These are phyloP conservation scores for Blastobotrys arbuscula DNA, from an alignment of 1,139 yeast genomes.

Conservation along the genomic window DNA sequence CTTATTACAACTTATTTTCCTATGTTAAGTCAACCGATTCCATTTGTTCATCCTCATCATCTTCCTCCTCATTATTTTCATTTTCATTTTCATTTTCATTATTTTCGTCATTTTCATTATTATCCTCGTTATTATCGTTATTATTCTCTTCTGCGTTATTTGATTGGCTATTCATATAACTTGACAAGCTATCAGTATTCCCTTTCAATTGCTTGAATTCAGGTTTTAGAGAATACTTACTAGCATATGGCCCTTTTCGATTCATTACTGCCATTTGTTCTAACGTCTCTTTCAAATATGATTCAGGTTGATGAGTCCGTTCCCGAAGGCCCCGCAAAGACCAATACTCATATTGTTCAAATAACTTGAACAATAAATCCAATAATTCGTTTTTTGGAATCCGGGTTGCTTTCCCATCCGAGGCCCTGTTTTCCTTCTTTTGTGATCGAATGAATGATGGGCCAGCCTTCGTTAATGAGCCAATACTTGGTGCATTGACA, in stretches of 20 bases:
- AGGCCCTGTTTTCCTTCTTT: conserved; percentile 39
- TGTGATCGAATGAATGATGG: conserved; percentile 32
- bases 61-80: conserved; percentile 29
- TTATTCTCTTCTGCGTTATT: conserved; percentile 18
- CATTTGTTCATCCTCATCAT: conserved; percentile 31
- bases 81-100: conserved; percentile 21
- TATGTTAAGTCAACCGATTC: conserved; percentile 24
- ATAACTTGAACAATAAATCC: conserved; percentile 79
- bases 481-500: conserved; percentile 63
- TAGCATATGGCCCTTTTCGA: conserved; percentile 93
- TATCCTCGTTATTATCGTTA: conserved; percentile 29
- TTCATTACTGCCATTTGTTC: conserved; percentile 86
- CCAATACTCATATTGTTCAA: conserved; percentile 97
- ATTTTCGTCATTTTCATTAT: conserved; percentile 25
- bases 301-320: conserved; percentile 93
- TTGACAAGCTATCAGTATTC: conserved; percentile 33
- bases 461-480: conserved; percentile 8
- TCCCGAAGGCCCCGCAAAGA: conserved; percentile 90
- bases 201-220: conserved; percentile 62
- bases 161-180: conserved; percentile 27
- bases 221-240: conserved; percentile 82
- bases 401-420: conserved; percentile 86
- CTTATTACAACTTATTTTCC: too few relatives aligned
- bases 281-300: conserved; percentile 81
- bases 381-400: conserved; percentile 90